phyloP scores from a whole-genome alignment of 176 grass and related monocot genomes.

The Juncus inflexus region DNA sequence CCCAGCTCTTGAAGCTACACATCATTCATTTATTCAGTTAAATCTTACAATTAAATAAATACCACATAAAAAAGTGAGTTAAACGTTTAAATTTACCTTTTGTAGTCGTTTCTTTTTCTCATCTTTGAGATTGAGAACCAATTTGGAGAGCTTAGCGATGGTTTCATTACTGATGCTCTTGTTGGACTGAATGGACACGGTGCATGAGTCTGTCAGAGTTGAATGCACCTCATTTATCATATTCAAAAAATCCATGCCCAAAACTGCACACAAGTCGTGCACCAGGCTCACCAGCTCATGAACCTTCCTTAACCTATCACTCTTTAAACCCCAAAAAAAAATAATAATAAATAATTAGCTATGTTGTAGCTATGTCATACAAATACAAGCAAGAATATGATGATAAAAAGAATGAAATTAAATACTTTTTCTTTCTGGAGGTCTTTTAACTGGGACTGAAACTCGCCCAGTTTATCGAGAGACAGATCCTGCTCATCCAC shows the following conservation, averaged over 20 bases:
- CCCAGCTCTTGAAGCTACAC: constrained; percentile 76
- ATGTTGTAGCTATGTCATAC: not conserved
- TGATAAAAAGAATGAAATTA: not conserved
- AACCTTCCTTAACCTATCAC: constrained; percentile 73
- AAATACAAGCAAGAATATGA: constrained; percentile 6
- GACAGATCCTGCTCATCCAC: constrained; percentile 87
- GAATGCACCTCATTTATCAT: constrained; percentile 80
- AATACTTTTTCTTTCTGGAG: constrained; percentile 92
- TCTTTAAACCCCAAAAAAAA: constrained; percentile 38
- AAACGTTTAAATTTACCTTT: constrained; percentile 43
- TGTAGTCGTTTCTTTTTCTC: constrained; percentile 64
- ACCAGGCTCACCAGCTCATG: constrained; percentile 69
- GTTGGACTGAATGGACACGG: constrained; percentile 41
- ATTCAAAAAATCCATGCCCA: constrained; percentile 73
- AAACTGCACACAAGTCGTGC: constrained; percentile 83
- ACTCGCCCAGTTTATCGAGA: constrained; percentile 66
- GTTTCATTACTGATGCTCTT: constrained; percentile 92
- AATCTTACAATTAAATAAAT: constrained; percentile 22
- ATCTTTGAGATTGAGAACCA: constrained; percentile 62
- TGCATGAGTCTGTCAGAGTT: constrained; percentile 58
- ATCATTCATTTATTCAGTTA: too few relatives aligned
- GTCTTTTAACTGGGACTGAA: constrained; percentile 68
- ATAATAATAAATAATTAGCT: constrained; percentile 2
- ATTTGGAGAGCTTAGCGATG: constrained; percentile 63
- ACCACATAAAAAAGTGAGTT: not conserved